phyloP scores from a whole-genome alignment of 805 yeast genomes.

The Sugiyamaella smithiae region DNA sequence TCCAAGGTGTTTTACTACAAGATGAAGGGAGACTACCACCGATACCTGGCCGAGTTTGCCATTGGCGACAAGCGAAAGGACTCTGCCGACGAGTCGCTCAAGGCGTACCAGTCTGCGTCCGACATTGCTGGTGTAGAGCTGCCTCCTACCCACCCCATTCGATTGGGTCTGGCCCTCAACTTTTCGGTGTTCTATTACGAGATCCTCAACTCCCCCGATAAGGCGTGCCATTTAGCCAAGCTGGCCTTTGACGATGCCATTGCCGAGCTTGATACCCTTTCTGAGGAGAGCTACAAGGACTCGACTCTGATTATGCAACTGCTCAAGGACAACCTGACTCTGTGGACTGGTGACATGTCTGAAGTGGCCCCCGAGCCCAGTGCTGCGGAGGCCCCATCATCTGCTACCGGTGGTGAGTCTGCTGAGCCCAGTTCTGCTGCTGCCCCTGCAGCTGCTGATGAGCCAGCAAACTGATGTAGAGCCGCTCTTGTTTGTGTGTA shows the following conservation, averaged over 20 bases:
- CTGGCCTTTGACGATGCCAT: slow-evolving; percentile 99
- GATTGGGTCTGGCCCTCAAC: slow-evolving; percentile 96
- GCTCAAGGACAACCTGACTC: slow-evolving; percentile 94
- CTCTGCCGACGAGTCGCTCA: slow-evolving; percentile 88
- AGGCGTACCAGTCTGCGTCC: slow-evolving; percentile 92
- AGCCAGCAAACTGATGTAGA: neutral
- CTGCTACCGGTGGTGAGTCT: slow-evolving; percentile 21
- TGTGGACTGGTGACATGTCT: slow-evolving; percentile 57
- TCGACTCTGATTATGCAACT: slow-evolving; percentile 98
- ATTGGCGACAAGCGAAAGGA: slow-evolving; percentile 85
- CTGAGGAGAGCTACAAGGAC: slow-evolving; percentile 98
- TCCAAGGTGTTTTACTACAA: slow-evolving; percentile 97
- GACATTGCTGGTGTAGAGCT: slow-evolving; percentile 95
- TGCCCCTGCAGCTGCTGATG: slow-evolving; percentile 13
- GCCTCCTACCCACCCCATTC: slow-evolving; percentile 98
- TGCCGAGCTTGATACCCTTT: slow-evolving; percentile 95
- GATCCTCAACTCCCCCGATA: slow-evolving; percentile 96
- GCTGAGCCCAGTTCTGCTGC: slow-evolving; percentile 20
- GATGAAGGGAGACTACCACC: slow-evolving; percentile 99
- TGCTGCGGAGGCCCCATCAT: slow-evolving; percentile 22
- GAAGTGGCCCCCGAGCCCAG: slow-evolving; percentile 27
- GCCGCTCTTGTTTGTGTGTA: slow-evolving; percentile 2
- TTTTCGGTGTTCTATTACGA: slow-evolving; percentile 98
- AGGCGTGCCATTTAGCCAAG: slow-evolving; percentile 98
- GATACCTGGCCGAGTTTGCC: slow-evolving; percentile 97